Evolutionary conservation across 208 protist species (phyloP).

Genomic region (Entamoeba histolytica): DNA sequence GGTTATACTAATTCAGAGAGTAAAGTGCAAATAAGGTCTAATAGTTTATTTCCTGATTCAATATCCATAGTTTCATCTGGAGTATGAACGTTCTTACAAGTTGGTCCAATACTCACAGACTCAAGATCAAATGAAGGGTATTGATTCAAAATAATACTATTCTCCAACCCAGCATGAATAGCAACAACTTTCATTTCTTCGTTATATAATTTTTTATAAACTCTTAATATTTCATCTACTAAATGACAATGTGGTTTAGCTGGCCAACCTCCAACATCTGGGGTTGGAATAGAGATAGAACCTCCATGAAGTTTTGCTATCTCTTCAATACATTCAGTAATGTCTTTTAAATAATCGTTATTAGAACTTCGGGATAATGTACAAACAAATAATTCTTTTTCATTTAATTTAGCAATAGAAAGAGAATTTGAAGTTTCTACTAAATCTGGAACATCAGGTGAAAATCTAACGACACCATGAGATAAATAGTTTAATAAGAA

Average conservation of each 20-base stretch:
- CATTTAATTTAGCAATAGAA: background rate
- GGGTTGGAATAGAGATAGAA: background rate
- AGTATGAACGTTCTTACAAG: background rate
- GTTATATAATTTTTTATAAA: background rate
- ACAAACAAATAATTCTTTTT: background rate
- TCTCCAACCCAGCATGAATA: background rate
- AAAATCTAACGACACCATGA: conserved; percentile 4
- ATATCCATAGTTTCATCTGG: background rate
- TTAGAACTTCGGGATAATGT: background rate
- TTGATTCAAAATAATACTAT: background rate
- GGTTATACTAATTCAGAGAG: background rate
- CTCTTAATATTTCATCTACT: background rate
- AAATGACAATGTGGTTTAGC: background rate
- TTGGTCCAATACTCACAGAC: background rate
- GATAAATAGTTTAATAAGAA: background rate
- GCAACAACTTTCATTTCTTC: background rate
- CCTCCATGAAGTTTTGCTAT: background rate
- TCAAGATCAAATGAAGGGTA: background rate
- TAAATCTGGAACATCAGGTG: conserved; percentile 8
- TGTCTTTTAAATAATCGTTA: background rate
- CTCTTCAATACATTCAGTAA: background rate
- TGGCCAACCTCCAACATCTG: background rate
- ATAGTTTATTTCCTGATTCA: background rate
- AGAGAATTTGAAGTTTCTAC: conserved; percentile 12
- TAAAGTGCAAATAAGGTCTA: background rate